Evolutionary conservation across 2,329 filamentous ascomycete species (phyloP).

Genomic region (Arthrobotrys musiformis): DNA sequence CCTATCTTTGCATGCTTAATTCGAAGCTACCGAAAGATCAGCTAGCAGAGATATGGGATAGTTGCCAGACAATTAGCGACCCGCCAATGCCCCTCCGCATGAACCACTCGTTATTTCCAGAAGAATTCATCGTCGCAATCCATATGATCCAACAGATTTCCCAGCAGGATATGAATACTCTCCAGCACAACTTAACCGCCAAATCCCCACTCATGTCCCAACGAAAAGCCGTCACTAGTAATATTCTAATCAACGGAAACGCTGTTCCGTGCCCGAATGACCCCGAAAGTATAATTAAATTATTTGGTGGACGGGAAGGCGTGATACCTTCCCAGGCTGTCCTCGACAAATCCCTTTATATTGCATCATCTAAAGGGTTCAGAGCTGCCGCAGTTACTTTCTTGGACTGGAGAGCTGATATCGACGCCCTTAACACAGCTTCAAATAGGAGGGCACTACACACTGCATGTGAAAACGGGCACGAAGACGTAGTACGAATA

Average conservation of each 20-base stretch:
- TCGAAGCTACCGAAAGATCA: conserved; percentile 49
- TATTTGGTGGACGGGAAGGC: conserved; percentile 43
- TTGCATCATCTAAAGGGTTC: conserved; percentile 52
- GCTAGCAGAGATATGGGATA: conserved; percentile 52
- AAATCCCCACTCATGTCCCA: conserved; percentile 48
- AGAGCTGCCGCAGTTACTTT: conserved; percentile 41
- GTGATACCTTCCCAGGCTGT: conserved; percentile 31
- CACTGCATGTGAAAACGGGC: conserved; percentile 60
- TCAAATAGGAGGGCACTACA: conserved; percentile 59
- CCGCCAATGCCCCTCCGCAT: conserved; percentile 45
- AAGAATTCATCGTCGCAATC: conserved; percentile 48
- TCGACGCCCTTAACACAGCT: conserved; percentile 36
- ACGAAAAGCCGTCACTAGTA: conserved; percentile 44
- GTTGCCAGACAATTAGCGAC: conserved; percentile 45
- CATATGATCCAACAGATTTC: conserved; percentile 33
- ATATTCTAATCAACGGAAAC: conserved; percentile 37
- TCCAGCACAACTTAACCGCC: conserved; percentile 44
- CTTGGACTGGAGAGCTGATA: conserved; percentile 51
- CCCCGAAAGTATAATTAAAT: conserved; percentile 28
- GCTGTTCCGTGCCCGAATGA: conserved; percentile 44
- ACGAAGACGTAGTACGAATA: conserved; percentile 59
- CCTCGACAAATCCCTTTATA: conserved; percentile 54
- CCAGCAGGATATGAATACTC: conserved; percentile 33
- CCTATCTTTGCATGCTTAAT: conserved; percentile 45
- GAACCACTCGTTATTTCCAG: conserved; percentile 45